Base-by-base conservation (phyloP, 1,284 basidiomycete species). In the Tremellales sp. region DNA sequence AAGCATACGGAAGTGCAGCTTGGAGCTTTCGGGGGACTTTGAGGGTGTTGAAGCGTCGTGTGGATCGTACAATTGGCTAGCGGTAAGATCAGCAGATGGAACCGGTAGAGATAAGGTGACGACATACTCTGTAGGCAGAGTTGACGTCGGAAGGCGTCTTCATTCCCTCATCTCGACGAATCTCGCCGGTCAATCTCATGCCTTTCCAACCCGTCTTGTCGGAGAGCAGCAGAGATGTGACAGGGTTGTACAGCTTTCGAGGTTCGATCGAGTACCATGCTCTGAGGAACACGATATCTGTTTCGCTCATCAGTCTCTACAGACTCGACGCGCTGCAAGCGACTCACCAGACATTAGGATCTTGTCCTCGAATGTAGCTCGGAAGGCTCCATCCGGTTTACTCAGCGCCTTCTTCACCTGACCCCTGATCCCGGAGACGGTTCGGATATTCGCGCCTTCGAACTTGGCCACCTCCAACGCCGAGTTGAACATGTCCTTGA, bases 301-400 rank as follows among this genome's bases (percentile, higher is more conserved):
- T n/a, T n/a, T 18, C 14, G 12, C 24, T 14, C 4, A 32, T 47
- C 32, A 47, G 39, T 37, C 10, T 26, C 22, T 39, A 40, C 10
- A 37, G 14, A 19, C 14, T 25, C 22, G 31, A 16, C 24, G n/a
- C 40, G 29, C 33, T 4, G 36, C 31, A 48, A 38, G 19, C 27
- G 1, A 79, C 85, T 54, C 68, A 92, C 89, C 90, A 57, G 88
- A 91, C 85, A 87, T 92, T 49, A 97, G 77, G 9, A 98, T 79
- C 76, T 98, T 98, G 73, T 99, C 94, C 73, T 98, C 94, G 68
- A 98, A 98, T 1, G 94, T 92, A 1, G 94, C 94, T 56, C 95
- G 79, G 78, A 89, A 97, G 9, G 88, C 83, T 3, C 95, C 95
- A 57, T 97, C 93, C 0, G 94, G 93, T 68, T 93, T 97, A 7